A percentile compares a stretch with the other conserved stretches of the same genome.
Evolutionary conservation across 2,329 filamentous ascomycete species (phyloP).

Genomic region (Diaporthe caulivora): DNA sequence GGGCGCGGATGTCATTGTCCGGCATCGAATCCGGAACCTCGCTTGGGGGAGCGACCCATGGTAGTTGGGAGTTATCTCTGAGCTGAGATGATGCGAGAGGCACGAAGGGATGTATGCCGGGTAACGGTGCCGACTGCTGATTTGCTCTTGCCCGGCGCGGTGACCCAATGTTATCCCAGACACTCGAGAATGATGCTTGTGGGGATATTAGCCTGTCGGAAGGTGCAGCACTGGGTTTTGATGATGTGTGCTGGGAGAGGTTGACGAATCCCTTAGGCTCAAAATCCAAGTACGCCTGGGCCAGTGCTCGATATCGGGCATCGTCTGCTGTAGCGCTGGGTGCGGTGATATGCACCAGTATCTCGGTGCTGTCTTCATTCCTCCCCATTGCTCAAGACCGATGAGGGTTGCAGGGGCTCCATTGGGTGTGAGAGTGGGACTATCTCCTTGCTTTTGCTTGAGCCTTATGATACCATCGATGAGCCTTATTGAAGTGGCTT

Average conservation of each 20-base stretch:
- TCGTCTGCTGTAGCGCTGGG: slow-evolving; percentile 63
- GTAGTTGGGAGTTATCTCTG: slow-evolving; percentile 45
- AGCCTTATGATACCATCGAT: not conserved
- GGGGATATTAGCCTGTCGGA: slow-evolving; percentile 41
- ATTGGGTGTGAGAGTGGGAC: not conserved
- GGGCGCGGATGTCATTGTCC: slow-evolving; percentile 48
- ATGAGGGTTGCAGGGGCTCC: not conserved
- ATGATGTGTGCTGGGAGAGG: slow-evolving; percentile 7
- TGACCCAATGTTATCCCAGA: slow-evolving; percentile 46
- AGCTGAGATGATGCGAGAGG: slow-evolving; percentile 3
- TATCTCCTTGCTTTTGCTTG: no score
- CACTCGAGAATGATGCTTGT: slow-evolving; percentile 49
- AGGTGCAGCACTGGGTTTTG: slow-evolving; percentile 2
- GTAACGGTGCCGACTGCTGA: not conserved
- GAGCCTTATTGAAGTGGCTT: not conserved
- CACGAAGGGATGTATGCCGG: not conserved
- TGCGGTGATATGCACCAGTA: slow-evolving; percentile 68
- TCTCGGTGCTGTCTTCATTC: slow-evolving; percentile 56
- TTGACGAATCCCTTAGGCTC: slow-evolving; percentile 46
- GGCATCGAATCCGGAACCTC: slow-evolving; percentile 69
- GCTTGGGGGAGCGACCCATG: slow-evolving; percentile 61
- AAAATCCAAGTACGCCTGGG: slow-evolving; percentile 65
- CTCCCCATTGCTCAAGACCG: slow-evolving; percentile 38
- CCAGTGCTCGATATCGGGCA: slow-evolving; percentile 61
- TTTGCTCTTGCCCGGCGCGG: slow-evolving; percentile 39